Evolutionary conservation across 768 basidiomycete genomes (phyloP), one percentile per base, ranked within the genome.

Genomic region (Calocera cornea): DNA sequence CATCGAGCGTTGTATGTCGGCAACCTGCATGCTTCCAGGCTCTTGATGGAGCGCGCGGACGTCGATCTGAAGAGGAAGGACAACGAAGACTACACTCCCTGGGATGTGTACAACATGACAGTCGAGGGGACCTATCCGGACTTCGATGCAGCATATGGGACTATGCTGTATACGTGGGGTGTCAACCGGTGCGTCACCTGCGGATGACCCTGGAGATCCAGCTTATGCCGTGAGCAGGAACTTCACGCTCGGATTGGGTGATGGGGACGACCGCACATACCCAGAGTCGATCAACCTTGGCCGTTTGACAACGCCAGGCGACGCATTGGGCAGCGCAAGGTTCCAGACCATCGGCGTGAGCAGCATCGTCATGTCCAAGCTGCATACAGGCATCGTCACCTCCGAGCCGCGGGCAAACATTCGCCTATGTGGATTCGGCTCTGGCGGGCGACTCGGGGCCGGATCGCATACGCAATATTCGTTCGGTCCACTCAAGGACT

Each of bases 101-200:
- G 92, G 69, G 95, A 98, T 73, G 77, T 98, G 36, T 97, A 92
- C 78, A 97, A 97, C 74, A 88, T 89, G 2, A 95, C 93, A 0
- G 78, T 95, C 69, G 81, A 84, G 73, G 88, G 83, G 33, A 90
- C 89, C 2, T 85, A 85, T 68, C 88, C 88, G 2, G 71, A 73
- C 1, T 77, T 66, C 66, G 41, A 67, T 75, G 74, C 38, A 76
- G 66, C 71, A 80, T 73, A 74, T 71, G 76, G 1, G 74, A 71
- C 11, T 73, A 69, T 64, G 75, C 68, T 98, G 11, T 88, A 85
- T 71, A 92, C 89, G 2, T 97, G 93, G 94, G 94, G 95, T 38
- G 79, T 83, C 12, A 97, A 95, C 71, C 80, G 87, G 86, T 86
- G 71, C 64, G 68, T 67, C 19, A 19, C 11, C 41, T 60, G 19